phyloP scores from a whole-genome alignment of 2,329 filamentous ascomycete genomes.

The Sporothrix variecibatus region DNA sequence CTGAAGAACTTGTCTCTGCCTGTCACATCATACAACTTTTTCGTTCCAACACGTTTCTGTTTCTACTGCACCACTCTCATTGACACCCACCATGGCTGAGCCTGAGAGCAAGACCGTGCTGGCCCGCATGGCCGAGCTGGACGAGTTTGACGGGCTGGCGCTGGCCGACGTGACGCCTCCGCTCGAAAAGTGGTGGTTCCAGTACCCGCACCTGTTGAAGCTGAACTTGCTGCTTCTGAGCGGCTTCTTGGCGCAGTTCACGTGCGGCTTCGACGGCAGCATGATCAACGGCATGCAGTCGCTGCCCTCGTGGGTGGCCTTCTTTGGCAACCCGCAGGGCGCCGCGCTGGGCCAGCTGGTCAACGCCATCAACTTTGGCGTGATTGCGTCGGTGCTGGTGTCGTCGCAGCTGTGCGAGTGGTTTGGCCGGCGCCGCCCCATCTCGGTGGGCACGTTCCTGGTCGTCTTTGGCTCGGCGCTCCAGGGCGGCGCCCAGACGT shows the following conservation, averaged over 20 bases:
- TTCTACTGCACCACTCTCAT: neutral
- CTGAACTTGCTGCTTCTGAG: constrained; percentile 39
- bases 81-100: neutral
- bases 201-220: constrained; percentile 31
- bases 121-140: neutral
- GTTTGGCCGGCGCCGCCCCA: constrained; percentile 70
- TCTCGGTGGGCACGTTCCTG: constrained; percentile 68
- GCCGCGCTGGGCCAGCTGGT: constrained; percentile 16
- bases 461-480: constrained; percentile 73
- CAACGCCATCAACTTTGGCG: neutral
- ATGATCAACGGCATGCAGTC: constrained; percentile 41
- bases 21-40: too few relatives aligned
- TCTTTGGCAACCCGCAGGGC: constrained; percentile 37
- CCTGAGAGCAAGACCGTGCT: neutral
- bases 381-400: constrained; percentile 5
- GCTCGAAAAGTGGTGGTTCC: neutral
- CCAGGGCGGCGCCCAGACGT: constrained; percentile 65
- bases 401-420: constrained; percentile 48
- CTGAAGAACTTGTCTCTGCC: neutral
- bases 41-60: neutral
- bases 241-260: constrained; percentile 37
- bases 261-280: constrained; percentile 39
- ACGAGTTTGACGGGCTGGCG: constrained; percentile 3
- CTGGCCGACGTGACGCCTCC: neutral
- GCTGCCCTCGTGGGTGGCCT: constrained; percentile 36